A percentile compares a stretch with the other conserved stretches of the same genome.
These are phyloP conservation scores for Gloeostereum incarnatum DNA, from an alignment of 768 basidiomycete species.

Conservation along the genomic window DNA sequence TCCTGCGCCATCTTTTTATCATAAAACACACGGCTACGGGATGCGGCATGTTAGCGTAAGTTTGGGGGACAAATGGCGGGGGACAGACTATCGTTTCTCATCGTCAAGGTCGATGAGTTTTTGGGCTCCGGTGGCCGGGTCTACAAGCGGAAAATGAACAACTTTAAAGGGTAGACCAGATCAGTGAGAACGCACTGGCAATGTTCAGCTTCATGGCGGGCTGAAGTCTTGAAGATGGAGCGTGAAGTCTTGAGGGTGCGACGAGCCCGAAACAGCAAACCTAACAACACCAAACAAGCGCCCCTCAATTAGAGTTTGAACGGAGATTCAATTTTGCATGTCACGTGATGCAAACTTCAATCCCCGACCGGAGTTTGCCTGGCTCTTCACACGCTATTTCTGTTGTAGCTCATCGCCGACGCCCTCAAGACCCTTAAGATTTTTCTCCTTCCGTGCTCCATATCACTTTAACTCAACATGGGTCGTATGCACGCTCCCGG, in stretches of 20 bases:
- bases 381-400: too few relatives aligned
- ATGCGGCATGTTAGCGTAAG: not conserved
- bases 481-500: conserved; percentile 99
- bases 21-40: conserved; percentile 80
- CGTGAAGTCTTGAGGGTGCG: too few relatives aligned
- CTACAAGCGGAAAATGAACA: conserved; percentile 29
- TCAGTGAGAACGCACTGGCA: conserved; percentile 58
- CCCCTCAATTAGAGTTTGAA: too few relatives aligned
- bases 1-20: conserved; percentile 97
- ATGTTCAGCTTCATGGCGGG: conserved; percentile 99
- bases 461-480: conserved; percentile 39
- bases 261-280: too few relatives aligned
- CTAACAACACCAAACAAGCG: too few relatives aligned
- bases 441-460: conserved; percentile 2
- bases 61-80: not conserved
- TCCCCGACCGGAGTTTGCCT: too few relatives aligned
- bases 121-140: conserved; percentile 96
- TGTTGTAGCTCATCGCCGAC: too few relatives aligned
- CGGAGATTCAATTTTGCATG: too few relatives aligned
- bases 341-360: too few relatives aligned
- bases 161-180: conserved; percentile 5
- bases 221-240: too few relatives aligned
- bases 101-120: conserved; percentile 94
- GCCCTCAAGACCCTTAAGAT: conserved; percentile 8
- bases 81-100: conserved; percentile 70